A percentile compares a stretch with the other conserved stretches of the same genome.
Evolutionary conservation across 257 asterid genomes (phyloP).

Genomic region (Jacaranda mimosifolia): DNA sequence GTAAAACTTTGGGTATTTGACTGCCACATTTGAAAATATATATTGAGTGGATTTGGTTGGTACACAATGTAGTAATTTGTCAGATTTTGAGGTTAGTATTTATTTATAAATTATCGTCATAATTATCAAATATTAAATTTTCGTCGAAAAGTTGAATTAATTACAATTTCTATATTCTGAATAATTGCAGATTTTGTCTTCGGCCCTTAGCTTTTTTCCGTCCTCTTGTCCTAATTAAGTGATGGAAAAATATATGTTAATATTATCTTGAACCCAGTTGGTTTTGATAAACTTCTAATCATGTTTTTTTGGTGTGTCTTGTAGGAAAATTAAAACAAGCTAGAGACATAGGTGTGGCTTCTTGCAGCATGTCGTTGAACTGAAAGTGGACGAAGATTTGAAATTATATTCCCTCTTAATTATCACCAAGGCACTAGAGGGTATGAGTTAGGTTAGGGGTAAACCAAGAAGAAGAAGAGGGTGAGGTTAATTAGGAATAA

Average conservation of each 20-base stretch:
- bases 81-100: too few species aligned
- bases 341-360: constrained; percentile 22
- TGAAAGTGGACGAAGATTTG: constrained; percentile 8
- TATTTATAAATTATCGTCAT: not conserved
- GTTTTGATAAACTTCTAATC: not conserved
- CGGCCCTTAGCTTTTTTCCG: not conserved
- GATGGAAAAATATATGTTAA: constrained; percentile 17
- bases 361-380: constrained; percentile 3
- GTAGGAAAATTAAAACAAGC: constrained; percentile 19
- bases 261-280: not conserved
- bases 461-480: too few species aligned
- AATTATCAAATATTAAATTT: not conserved
- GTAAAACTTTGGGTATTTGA: not conserved
- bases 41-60: not conserved
- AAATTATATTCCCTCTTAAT: not conserved
- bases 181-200: constrained; percentile 1
- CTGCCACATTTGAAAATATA: not conserved
- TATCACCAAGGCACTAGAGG: not conserved
- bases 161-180: not conserved
- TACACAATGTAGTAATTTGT: too few species aligned
- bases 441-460: not conserved
- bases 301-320: constrained; percentile 27
- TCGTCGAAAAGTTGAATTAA: not conserved
- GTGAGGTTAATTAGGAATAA: too few species aligned
- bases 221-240: constrained; percentile 7